Evolutionary conservation across 441 rosid species (phyloP).

Genomic region (Kokia cookei): DNA sequence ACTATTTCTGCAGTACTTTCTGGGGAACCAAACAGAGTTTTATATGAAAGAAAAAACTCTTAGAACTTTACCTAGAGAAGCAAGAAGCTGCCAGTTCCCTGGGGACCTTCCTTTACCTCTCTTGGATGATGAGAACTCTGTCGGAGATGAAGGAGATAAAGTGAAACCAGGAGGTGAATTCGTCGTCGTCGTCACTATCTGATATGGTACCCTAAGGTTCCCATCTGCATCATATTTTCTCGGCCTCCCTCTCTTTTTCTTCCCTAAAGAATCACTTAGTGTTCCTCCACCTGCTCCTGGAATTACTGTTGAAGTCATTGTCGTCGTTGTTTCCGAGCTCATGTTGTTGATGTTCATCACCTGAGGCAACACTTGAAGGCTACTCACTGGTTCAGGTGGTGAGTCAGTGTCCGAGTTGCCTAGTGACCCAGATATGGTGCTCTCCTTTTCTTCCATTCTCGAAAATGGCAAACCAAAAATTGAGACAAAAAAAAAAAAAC

Average conservation of each 20-base stretch:
- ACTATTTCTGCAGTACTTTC: slow-evolving; percentile 15
- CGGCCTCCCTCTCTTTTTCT: slow-evolving; percentile 55
- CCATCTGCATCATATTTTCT: slow-evolving; percentile 44
- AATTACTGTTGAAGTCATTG: neutral
- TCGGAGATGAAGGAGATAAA: slow-evolving; percentile 26
- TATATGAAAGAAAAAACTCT: neutral
- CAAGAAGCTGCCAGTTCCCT: slow-evolving; percentile 45
- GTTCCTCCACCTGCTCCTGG: slow-evolving; percentile 8
- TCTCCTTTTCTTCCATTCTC: slow-evolving; percentile 45
- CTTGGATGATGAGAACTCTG: slow-evolving; percentile 21
- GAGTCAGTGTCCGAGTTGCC: slow-evolving; percentile 38
- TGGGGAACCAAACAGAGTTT: slow-evolving; percentile 14
- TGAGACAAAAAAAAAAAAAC: neutral
- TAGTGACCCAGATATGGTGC: slow-evolving; percentile 30
- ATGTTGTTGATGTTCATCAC: slow-evolving; percentile 6
- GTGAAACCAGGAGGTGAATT: slow-evolving; percentile 28
- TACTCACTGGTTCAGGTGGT: slow-evolving; percentile 22
- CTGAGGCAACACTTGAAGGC: slow-evolving; percentile 5
- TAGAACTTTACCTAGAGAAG: slow-evolving; percentile 44
- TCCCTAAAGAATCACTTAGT: slow-evolving; percentile 21
- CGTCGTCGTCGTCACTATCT: neutral
- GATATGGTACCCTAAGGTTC: slow-evolving; percentile 24
- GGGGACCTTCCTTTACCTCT: slow-evolving; percentile 35
- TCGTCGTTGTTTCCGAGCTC: slow-evolving; percentile 4
- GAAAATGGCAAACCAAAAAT: neutral